Conservation (phyloP, 2,329 filamentous ascomycete genomes). For the Trichothecium roseum region DNA sequence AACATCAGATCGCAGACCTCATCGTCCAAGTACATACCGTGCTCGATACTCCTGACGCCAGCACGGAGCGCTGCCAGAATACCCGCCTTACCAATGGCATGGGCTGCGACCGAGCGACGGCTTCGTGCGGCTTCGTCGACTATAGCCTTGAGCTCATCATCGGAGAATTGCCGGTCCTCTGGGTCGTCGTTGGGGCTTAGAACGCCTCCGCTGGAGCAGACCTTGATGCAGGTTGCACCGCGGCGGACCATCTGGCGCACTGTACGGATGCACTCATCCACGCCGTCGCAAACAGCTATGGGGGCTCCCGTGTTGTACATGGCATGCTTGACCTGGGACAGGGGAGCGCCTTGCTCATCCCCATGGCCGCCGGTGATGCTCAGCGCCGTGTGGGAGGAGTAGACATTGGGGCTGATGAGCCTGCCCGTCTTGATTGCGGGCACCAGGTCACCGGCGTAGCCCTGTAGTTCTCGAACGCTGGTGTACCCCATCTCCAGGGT, state of each 20-base stretch:
- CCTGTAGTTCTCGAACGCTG: conserved; percentile 34
- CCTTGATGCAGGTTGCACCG: conserved; percentile 38
- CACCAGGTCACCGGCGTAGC: conserved; percentile 29
- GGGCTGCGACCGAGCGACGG: conserved; percentile 28
- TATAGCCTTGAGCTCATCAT: conserved; percentile 30
- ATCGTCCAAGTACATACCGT: conserved; percentile 35
- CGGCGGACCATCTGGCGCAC: conserved; percentile 31
- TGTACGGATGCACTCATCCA: conserved; percentile 30
- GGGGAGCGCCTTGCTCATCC: conserved; percentile 28
- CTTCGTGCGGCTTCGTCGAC: conserved; percentile 30
- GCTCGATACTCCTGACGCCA: conserved; percentile 35
- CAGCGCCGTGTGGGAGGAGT: conserved; percentile 29
- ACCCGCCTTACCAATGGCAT: conserved; percentile 34
- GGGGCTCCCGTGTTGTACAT: conserved; percentile 17
- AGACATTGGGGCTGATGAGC: conserved; percentile 34
- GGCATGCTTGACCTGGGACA: conserved; percentile 19
- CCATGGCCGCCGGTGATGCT: conserved; percentile 37
- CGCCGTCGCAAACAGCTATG: conserved; percentile 31
- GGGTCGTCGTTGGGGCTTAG: conserved; percentile 30
- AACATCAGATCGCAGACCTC: conserved; percentile 32
- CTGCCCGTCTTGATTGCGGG: conserved; percentile 28
- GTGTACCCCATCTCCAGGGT: conserved; percentile 37
- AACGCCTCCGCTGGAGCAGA: conserved; percentile 33
- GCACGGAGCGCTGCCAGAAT: conserved; percentile 33
- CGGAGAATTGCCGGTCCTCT: conserved; percentile 30